These are phyloP conservation scores for Rubroboletus satanas DNA, from an alignment of 768 basidiomycete genomes.

Conservation along the genomic window DNA sequence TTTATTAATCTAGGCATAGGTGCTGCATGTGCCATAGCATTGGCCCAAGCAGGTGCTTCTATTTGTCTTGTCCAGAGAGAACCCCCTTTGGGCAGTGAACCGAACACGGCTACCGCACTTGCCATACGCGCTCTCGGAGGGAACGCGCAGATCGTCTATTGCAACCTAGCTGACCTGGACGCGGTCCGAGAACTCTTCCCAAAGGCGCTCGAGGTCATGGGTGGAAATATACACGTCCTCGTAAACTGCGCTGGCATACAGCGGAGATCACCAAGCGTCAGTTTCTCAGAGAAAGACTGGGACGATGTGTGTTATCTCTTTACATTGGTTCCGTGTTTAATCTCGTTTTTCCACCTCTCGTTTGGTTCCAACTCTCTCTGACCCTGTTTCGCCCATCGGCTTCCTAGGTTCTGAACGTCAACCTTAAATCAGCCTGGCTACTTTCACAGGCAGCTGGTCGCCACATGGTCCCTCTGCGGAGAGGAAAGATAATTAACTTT, in stretches of 20 bases:
- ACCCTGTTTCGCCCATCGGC: conserved; percentile 8
- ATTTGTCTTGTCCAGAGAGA: conserved; percentile 48
- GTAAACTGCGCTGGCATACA: conserved; percentile 70
- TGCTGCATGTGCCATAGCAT: conserved; percentile 49
- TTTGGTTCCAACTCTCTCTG: conserved; percentile 4
- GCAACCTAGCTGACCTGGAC: conserved; percentile 51
- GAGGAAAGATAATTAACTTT: conserved; percentile 73
- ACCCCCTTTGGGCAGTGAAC: conserved; percentile 32
- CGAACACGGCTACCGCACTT: conserved; percentile 34
- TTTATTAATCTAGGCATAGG: conserved; percentile 44
- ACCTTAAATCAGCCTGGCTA: conserved; percentile 84
- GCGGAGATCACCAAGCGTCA: conserved; percentile 55
- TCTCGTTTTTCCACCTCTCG: conserved; percentile 3
- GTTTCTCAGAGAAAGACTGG: conserved; percentile 67
- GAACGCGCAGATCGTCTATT: conserved; percentile 43
- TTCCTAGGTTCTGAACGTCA: conserved; percentile 73
- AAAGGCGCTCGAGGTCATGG: conserved; percentile 47
- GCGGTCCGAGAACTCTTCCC: conserved; percentile 48
- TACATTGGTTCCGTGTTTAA: conserved; percentile 21
- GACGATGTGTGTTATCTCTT: conserved; percentile 53
- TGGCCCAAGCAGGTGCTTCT: conserved; percentile 52
- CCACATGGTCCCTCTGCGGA: conserved; percentile 77
- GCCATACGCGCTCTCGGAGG: conserved; percentile 36
- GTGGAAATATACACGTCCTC: conserved; percentile 54
- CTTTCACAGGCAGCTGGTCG: conserved; percentile 82